A percentile compares a stretch with the other conserved stretches of the same genome.
These are phyloP conservation scores for Macroventuria anomochaeta DNA, from an alignment of 2,329 filamentous ascomycete genomes.

Conservation along the genomic window DNA sequence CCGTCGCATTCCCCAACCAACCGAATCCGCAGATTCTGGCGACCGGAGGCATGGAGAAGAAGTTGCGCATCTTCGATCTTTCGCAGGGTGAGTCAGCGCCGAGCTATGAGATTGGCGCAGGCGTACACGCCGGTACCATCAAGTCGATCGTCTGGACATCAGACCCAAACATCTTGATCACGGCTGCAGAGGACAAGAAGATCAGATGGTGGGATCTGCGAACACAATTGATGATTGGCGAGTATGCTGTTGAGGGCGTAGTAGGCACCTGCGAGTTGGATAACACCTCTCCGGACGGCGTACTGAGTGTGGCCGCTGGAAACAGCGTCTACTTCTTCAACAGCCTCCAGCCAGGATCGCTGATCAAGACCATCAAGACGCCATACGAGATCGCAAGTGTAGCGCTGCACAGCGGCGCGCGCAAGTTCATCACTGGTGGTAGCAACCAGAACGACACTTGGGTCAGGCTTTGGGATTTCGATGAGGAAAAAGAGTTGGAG, in stretches of 20 bases:
- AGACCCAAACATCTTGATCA: conserved; percentile 87
- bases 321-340: conserved; percentile 94
- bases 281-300: conserved; percentile 68
- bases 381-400: conserved; percentile 90
- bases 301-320: conserved; percentile 90
- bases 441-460: conserved; percentile 81
- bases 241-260: conserved; percentile 79
- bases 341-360: conserved; percentile 68
- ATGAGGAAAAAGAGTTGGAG: conserved; percentile 82
- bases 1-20: conserved; percentile 81
- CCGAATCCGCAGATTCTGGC: conserved; percentile 80
- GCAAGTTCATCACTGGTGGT: conserved; percentile 88
- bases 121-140: conserved; percentile 84
- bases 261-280: conserved; percentile 90
- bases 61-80: conserved; percentile 90
- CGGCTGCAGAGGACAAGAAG: conserved; percentile 87
- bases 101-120: conserved; percentile 85
- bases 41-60: conserved; percentile 95
- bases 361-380: conserved; percentile 81
- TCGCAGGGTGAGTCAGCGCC: conserved; percentile 62
- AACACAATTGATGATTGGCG: conserved; percentile 74
- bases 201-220: conserved; percentile 94
- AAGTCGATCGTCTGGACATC: conserved; percentile 96
- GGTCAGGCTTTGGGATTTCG: conserved; percentile 93
- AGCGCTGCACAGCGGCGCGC: conserved; percentile 79